These are phyloP conservation scores for Neoboletus brunneissimus DNA, from an alignment of 768 basidiomycete species.

Conservation along the genomic window DNA sequence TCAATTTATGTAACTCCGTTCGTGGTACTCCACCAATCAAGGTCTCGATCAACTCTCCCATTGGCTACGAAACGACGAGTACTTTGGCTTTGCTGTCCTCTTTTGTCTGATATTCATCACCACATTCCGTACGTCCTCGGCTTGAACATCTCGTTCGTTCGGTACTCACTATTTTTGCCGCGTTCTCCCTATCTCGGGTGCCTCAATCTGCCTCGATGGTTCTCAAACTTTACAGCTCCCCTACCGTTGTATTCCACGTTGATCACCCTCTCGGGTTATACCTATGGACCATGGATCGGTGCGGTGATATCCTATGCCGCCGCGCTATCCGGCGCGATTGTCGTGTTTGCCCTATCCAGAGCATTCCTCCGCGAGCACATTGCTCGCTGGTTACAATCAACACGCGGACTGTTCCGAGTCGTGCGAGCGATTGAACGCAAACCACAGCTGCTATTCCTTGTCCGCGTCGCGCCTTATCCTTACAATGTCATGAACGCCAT, in stretches of 20 bases:
- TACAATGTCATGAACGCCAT: conserved; percentile 96
- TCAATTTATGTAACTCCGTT: not conserved
- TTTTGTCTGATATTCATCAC: conserved; percentile 83
- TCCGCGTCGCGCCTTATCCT: conserved; percentile 88
- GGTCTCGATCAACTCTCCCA: conserved; percentile 80
- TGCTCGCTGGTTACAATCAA: conserved; percentile 66
- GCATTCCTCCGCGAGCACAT: conserved; percentile 69
- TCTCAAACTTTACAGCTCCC: conserved; percentile 54
- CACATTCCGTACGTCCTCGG: conserved; percentile 68
- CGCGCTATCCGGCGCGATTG: conserved; percentile 78
- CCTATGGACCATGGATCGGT: conserved; percentile 80
- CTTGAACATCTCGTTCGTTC: conserved; percentile 1
- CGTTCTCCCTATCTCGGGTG: not conserved
- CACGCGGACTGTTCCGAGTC: conserved; percentile 71
- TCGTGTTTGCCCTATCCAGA: conserved; percentile 80
- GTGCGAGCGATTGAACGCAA: conserved; percentile 85
- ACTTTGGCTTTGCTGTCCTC: conserved; percentile 74
- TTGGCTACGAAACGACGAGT: conserved; percentile 70
- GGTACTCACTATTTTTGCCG: conserved; percentile 11
- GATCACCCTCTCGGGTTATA: conserved; percentile 89
- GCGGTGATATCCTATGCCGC: conserved; percentile 85
- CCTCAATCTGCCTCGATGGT: conserved; percentile 8
- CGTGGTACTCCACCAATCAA: conserved; percentile 28
- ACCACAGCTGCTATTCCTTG: conserved; percentile 85
- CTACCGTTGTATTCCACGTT: conserved; percentile 91